Conservation (phyloP, 2,329 filamentous ascomycete genomes). For the Fusarium solani-melongenae region DNA sequence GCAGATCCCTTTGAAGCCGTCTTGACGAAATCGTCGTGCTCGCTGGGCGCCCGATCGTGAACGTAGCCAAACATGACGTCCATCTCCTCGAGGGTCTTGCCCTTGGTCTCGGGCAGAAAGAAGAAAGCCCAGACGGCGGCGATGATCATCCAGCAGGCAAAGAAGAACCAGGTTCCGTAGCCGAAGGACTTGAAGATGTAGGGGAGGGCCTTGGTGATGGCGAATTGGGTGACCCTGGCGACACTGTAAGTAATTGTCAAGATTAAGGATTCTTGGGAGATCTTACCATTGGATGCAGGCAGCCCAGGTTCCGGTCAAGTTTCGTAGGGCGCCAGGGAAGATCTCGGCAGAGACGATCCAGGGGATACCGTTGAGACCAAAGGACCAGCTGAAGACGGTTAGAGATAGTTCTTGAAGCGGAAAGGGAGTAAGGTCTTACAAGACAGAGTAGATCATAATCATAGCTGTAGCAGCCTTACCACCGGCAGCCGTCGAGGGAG, state of each 20-base stretch:
- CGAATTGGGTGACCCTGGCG: slow-evolving; percentile 51
- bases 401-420: rapidly evolving
- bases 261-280: rapidly evolving
- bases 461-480: slow-evolving; percentile 65
- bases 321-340: slow-evolving; percentile 56
- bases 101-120: slow-evolving; percentile 66
- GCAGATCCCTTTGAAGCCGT: slow-evolving; percentile 22
- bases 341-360: slow-evolving; percentile 59
- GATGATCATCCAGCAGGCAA: slow-evolving; percentile 62
- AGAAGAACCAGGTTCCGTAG: slow-evolving; percentile 68
- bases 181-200: slow-evolving; percentile 57
- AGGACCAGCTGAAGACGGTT: slow-evolving; percentile 50
- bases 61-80: slow-evolving; percentile 52
- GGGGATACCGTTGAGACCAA: slow-evolving; percentile 58
- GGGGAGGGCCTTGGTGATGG: slow-evolving; percentile 56
- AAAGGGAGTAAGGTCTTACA: slow-evolving; percentile 49
- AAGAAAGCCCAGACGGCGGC: slow-evolving; percentile 62
- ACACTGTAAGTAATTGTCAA: not conserved
- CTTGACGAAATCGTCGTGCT: slow-evolving; percentile 28
- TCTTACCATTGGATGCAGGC: slow-evolving; percentile 53
- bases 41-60: slow-evolving; percentile 29
- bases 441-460: slow-evolving; percentile 65
- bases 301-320: slow-evolving; percentile 54
- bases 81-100: slow-evolving; percentile 64
- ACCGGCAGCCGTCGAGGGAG: slow-evolving; percentile 55